Conservation (phyloP, 306 rosid genomes). For the Cucumis hystrix region DNA sequence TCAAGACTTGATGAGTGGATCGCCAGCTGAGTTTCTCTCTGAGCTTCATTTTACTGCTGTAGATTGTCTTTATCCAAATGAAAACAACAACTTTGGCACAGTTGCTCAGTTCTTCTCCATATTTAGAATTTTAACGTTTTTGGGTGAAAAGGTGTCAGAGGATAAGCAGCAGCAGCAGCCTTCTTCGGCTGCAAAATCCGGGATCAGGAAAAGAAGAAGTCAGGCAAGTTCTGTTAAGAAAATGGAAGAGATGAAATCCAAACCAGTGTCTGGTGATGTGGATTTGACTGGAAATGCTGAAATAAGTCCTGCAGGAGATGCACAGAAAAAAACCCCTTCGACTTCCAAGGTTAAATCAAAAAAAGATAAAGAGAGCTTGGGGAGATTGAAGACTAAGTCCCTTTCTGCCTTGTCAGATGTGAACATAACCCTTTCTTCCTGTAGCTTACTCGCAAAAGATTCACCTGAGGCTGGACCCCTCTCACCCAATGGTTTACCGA, state of each 20-base stretch:
- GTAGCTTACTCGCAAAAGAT: constrained; percentile 13
- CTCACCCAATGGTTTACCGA: constrained; percentile 13
- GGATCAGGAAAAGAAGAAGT: constrained; percentile 17
- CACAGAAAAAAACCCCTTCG: constrained; percentile 5
- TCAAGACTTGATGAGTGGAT: constrained; percentile 24
- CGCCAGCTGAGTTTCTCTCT: constrained; percentile 40
- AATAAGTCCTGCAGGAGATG: neutral
- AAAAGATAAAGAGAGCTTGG: constrained; percentile 20
- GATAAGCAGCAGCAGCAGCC: neutral
- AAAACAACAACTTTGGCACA: constrained; percentile 27
- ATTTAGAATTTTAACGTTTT: constrained; percentile 42
- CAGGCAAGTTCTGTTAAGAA: constrained; percentile 7
- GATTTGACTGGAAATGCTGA: constrained; percentile 13
- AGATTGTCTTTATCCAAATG: constrained; percentile 31
- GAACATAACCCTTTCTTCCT: constrained; percentile 17
- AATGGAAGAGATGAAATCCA: constrained; percentile 8
- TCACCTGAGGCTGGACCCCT: neutral
- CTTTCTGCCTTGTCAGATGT: constrained; percentile 49
- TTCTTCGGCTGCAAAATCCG: constrained; percentile 9
- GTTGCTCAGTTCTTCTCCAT: constrained; percentile 59
- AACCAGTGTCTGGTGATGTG: neutral
- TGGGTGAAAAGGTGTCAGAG: constrained; percentile 8
- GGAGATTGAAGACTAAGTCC: constrained; percentile 32
- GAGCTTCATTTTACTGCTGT: constrained; percentile 56
- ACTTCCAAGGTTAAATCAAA: constrained; percentile 14